Base-by-base conservation (phyloP, 192 early-diverging fungal species). In the Coemansia sp. region DNA sequence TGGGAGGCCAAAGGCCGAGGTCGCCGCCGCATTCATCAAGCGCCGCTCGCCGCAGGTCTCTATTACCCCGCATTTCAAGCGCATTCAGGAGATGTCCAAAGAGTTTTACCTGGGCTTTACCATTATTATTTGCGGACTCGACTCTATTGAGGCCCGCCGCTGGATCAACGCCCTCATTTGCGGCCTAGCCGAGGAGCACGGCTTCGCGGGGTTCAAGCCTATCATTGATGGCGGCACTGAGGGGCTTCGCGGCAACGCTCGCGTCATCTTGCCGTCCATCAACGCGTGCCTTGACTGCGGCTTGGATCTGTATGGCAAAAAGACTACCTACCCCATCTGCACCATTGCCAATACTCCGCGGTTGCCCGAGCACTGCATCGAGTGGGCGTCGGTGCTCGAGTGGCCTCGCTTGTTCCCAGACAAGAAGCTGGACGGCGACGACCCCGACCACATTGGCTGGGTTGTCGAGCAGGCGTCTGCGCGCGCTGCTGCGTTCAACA, bases 331-430 rank as follows among this genome's bases (percentile, higher is more conserved):
- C 53, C 96, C 96, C 0, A 94, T 98, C 22, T 98, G 97, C 74
- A 98, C 97, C 3, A 98, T 98, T 67, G 95, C 97, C 35, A 97
- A 98, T 64, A 97, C 97, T 18, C 97, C 97, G 7, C 86, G 97
- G 4, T 72, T 98, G 27, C 97, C 97, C 3, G 97, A 98, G 66
- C 97, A 98, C 73, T 98, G 97, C 72, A 95, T 98, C 58, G 93
- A 97, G 61, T 98, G 91, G 88, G 97, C 97, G 4, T 93, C 89
- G 19, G 82, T 93, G 3, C 66, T 98, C n/a, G 88, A 91, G 62
- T 98, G 95, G 94, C 92, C 97, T 35, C 87, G 87, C 27, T 67
- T 79, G 53, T 92, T 88, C 63, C 86, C 87, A 35, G 83, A 87
- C 83, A 86, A 65, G 50, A 89, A 91, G 67, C 83, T 88, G 44